A percentile compares a stretch with the other conserved stretches of the same genome.
Conservation (phyloP, 2,329 filamentous ascomycete species). For the Aspergillus sp. region DNA sequence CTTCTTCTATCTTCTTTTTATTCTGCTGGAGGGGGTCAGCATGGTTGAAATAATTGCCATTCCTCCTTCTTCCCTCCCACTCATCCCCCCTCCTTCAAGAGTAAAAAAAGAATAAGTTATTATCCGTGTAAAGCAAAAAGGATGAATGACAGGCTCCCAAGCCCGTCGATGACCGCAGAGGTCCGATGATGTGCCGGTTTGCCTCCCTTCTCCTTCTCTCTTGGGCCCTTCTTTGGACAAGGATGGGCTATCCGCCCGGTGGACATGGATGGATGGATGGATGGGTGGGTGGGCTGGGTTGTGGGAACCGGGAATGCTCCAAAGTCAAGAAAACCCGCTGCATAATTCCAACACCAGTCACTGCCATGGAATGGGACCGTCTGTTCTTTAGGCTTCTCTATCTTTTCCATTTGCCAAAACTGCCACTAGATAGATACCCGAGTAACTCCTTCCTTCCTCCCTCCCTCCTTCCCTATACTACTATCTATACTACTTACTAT, state of each 20-base stretch:
- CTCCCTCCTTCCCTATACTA: background rate
- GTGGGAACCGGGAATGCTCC: constrained; percentile 6
- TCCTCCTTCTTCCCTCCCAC: background rate
- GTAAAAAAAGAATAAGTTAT: too few relatives aligned
- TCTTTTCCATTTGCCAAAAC: background rate
- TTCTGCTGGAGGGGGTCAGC: background rate
- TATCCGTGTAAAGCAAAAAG: too few relatives aligned
- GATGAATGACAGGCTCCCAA: background rate
- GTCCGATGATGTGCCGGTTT: constrained; percentile 8
- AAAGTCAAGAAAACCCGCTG: background rate
- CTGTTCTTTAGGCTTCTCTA: background rate
- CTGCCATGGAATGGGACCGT: background rate
- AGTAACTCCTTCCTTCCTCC: background rate
- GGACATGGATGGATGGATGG: background rate
- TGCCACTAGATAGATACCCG: background rate
- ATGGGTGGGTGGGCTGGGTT: background rate
- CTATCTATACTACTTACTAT: background rate
- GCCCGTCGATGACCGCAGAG: background rate
- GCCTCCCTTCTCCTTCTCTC: background rate
- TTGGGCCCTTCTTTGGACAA: background rate
- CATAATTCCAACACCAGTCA: background rate
- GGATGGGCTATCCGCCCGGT: constrained; percentile 5
- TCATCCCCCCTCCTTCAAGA: background rate
- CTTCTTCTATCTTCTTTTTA: background rate
- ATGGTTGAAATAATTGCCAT: background rate